A percentile compares a stretch with the other conserved stretches of the same genome.
These are phyloP conservation scores for Onygena corvina DNA, from an alignment of 2,329 filamentous ascomycete genomes.

Conservation along the genomic window DNA sequence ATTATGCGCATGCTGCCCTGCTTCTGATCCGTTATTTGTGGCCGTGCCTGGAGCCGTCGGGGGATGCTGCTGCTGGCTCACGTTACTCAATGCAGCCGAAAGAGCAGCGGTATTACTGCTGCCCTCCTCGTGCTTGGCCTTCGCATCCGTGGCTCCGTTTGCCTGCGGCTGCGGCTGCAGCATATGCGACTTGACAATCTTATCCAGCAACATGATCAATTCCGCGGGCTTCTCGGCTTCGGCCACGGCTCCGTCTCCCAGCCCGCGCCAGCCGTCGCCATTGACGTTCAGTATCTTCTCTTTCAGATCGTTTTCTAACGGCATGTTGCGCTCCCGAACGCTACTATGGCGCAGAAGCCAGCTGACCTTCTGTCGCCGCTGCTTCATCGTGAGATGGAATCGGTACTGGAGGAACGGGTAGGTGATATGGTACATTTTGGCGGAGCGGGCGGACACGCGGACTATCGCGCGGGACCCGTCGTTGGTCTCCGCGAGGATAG, in stretches of 20 bases:
- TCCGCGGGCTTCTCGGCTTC: constrained; percentile 24
- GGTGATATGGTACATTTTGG: constrained; percentile 26
- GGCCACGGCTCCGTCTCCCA: constrained; percentile 29
- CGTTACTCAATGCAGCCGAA: background rate
- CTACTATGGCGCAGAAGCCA: constrained; percentile 28
- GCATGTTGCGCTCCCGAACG: constrained; percentile 16
- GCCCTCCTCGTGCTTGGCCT: background rate
- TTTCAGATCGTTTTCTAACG: constrained; percentile 19
- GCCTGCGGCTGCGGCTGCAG: background rate
- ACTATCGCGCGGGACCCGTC: constrained; percentile 17
- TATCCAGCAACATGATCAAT: constrained; percentile 20
- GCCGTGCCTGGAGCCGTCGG: background rate
- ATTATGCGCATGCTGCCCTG: background rate
- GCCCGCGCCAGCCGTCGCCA: constrained; percentile 31
- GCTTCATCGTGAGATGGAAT: constrained; percentile 24
- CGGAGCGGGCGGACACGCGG: constrained; percentile 27
- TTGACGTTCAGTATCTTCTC: constrained; percentile 27
- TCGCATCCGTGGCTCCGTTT: background rate
- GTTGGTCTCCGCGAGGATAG: constrained; percentile 22
- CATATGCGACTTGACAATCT: constrained; percentile 12
- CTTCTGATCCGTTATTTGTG: constrained; percentile 1
- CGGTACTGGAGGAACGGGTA: constrained; percentile 25
- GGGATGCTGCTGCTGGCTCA: background rate
- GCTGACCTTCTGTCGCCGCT: constrained; percentile 21
- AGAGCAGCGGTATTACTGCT: background rate